These are phyloP conservation scores for Monilinia fructigena DNA, from an alignment of 2,329 filamentous ascomycete species.

Conservation along the genomic window DNA sequence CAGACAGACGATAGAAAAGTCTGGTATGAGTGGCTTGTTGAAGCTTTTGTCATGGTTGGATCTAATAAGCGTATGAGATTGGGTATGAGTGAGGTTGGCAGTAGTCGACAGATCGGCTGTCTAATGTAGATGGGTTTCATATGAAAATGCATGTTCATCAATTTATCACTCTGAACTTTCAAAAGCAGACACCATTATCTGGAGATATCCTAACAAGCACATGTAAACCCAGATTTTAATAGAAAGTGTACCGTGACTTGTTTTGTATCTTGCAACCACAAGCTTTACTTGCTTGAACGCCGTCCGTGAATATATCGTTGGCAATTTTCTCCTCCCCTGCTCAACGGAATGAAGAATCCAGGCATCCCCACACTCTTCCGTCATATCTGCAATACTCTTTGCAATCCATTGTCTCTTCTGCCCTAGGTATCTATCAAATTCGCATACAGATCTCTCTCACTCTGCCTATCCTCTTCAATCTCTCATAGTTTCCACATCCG, in stretches of 20 bases:
- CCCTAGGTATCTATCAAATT: slow-evolving; percentile 13
- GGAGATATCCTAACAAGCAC: not conserved
- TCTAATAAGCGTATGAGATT: slow-evolving; percentile 64
- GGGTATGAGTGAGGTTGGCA: slow-evolving; percentile 64
- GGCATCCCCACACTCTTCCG: not conserved
- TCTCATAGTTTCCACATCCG: slow-evolving; percentile 18
- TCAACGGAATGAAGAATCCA: not conserved
- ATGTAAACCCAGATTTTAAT: not conserved
- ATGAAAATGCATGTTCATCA: not conserved
- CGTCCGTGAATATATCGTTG: slow-evolving; percentile 31
- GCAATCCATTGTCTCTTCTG: not conserved
- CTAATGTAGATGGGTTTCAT: slow-evolving; percentile 54
- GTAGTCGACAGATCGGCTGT: slow-evolving; percentile 67
- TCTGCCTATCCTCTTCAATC: not conserved
- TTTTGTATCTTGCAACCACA: slow-evolving; percentile 8
- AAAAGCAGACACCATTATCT: not conserved
- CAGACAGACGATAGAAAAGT: slow-evolving; percentile 94
- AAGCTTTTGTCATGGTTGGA: slow-evolving; percentile 69
- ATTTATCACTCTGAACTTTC: not conserved
- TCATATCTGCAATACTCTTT: not conserved
- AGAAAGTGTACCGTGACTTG: slow-evolving; percentile 6
- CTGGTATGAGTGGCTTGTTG: slow-evolving; percentile 98
- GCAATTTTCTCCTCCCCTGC: slow-evolving; percentile 16
- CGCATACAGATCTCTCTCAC: not conserved
- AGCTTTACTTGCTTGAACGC: slow-evolving; percentile 34